Evolutionary conservation across 345 rosid species (phyloP).

Genomic region (Gynandropsis gynandra): DNA sequence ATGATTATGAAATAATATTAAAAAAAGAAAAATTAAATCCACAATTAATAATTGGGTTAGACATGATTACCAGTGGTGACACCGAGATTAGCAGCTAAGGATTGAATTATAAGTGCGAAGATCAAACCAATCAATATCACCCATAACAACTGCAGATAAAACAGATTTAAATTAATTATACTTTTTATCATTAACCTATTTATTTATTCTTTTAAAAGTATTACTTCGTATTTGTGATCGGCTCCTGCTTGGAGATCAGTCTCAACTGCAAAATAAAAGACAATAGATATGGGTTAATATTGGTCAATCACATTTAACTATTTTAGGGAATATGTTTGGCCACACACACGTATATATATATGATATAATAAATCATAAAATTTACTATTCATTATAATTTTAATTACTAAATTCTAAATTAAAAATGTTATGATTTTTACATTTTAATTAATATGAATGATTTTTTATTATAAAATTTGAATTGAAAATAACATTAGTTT

Average conservation of each 20-base stretch:
- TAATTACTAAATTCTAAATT: no score
- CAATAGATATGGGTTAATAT: no score
- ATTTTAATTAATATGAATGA: no score
- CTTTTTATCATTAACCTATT: neutral
- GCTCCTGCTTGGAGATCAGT: conserved; percentile 78
- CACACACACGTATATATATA: no score
- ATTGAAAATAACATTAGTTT: no score
- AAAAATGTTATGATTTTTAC: no score
- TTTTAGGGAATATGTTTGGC: no score
- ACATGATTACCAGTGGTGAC: conserved; percentile 45
- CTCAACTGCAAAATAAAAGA: conserved; percentile 35
- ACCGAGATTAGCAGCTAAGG: conserved; percentile 66
- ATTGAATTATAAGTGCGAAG: conserved; percentile 64
- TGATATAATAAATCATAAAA: no score
- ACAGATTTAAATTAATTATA: neutral
- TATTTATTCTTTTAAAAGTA: neutral
- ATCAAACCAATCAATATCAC: conserved; percentile 46
- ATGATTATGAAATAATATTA: neutral
- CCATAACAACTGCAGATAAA: conserved; percentile 48
- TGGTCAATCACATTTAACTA: no score
- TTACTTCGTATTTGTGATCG: conserved; percentile 45
- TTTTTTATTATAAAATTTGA: no score
- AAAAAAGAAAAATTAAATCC: neutral
- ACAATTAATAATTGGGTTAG: neutral
- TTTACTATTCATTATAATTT: no score